Evolutionary conservation across 2,329 filamentous ascomycete species (phyloP), one percentile per base, ranked within the genome.

Genomic region (Talaromyces sp.): DNA sequence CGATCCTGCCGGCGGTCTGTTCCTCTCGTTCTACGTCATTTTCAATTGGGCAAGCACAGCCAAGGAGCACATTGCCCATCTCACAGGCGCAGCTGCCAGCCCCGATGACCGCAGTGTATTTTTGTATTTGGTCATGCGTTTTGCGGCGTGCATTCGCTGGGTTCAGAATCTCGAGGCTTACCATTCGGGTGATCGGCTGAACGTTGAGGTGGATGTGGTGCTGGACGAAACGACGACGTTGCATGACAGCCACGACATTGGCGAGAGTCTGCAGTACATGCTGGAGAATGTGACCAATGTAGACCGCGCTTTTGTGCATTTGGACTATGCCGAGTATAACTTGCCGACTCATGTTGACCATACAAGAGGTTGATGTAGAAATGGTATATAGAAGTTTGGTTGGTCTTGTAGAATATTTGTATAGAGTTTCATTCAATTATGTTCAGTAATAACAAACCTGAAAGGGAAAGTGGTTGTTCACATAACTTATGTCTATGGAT

Each of bases 71-170:
- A 82, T 87, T 14, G 84, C 82, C 77, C 77, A 86, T 26, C 77
- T 87, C 5, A 84, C 86, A 1, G 84, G 85, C 58, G 85, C 85
- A 64, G 79, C 82, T 2, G 85, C 85, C n/a, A 83, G 83, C 2
- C 78, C 78, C 21, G 81, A 82, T 65, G 59, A 80, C n/a, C 84
- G 92, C 31, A 96, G 94, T 70, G 85, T 96, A 53, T 75, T 96
- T 24, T 81, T 96, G 0, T 97, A 97, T 75, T 83, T 96, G 66
- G 94, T 92, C 1, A 96, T 96, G 89, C 88, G 92, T 21, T 96
- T 96, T 71, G 92, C 92, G 52, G 91, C 89, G 66, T 89, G 89
- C 12, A 95, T 97, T 70, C 86, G 85, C 69, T 88, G 74, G 65
- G 84, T 87, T 54, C 73, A 78, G 58, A 84, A 86, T 66, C 80